Evolutionary conservation across 108 stramenopile genomes (phyloP).

Genomic region (Cyclotella cryptica): DNA sequence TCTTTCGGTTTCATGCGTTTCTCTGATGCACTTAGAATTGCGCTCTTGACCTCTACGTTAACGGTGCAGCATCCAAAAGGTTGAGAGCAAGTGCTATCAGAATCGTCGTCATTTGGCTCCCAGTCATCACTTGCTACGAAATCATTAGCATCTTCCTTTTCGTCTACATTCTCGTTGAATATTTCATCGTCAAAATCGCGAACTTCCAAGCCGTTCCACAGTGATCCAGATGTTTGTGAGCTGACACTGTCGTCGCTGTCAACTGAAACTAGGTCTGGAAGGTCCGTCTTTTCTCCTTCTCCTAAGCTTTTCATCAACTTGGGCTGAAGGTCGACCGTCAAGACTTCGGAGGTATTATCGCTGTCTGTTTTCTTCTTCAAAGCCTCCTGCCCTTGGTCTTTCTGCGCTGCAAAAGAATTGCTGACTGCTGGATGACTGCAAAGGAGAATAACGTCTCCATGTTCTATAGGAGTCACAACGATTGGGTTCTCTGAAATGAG

Average conservation of each 20-base stretch:
- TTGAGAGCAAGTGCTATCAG: constrained; percentile 6
- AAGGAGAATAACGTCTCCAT: constrained; percentile 10
- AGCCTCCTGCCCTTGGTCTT: neutral
- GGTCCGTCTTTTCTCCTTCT: neutral
- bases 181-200: constrained; percentile 11
- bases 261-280: neutral
- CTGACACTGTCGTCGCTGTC: neutral
- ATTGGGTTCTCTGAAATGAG: neutral
- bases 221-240: neutral
- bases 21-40: neutral
- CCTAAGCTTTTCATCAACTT: neutral
- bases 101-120: constrained; percentile 6
- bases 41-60: constrained; percentile 14
- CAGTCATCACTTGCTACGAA: constrained; percentile 14
- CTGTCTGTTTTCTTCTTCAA: neutral
- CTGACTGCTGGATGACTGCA: neutral
- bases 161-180: neutral
- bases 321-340: neutral
- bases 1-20: neutral
- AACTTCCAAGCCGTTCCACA: neutral
- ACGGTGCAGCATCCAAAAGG: constrained; percentile 16
- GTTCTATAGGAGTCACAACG: constrained; percentile 5
- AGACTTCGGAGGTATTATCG: neutral
- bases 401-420: neutral
- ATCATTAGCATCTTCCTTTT: constrained; percentile 1